Conservation (phyloP, 208 protist genomes). For the Trypanosoma boissoni region DNA sequence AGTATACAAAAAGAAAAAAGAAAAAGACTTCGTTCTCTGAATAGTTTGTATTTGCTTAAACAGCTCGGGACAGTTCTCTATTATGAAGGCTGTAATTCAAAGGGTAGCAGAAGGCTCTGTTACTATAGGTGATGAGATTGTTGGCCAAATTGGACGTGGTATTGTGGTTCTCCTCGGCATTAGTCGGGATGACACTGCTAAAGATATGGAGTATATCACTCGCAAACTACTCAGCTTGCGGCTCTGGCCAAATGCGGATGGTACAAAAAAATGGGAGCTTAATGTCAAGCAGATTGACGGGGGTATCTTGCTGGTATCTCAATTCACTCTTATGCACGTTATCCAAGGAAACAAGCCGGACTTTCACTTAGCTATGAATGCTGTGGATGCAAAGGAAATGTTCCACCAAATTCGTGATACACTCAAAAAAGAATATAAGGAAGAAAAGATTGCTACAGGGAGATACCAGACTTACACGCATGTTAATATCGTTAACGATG, state of each 20-base stretch:
- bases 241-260: slow-evolving; percentile 65
- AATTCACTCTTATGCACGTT: slow-evolving; percentile 90
- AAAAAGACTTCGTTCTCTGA: background rate
- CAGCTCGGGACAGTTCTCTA: background rate
- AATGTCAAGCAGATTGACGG: slow-evolving; percentile 85
- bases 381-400: slow-evolving; percentile 60
- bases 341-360: slow-evolving; percentile 91
- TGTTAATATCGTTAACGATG: slow-evolving; percentile 80
- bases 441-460: slow-evolving; percentile 72
- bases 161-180: slow-evolving; percentile 87
- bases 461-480: slow-evolving; percentile 89
- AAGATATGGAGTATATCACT: slow-evolving; percentile 78
- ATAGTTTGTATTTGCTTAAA: background rate
- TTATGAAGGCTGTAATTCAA: slow-evolving; percentile 88
- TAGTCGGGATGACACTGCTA: slow-evolving; percentile 52
- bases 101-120: slow-evolving; percentile 68
- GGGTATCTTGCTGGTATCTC: slow-evolving; percentile 82
- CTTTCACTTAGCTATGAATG: slow-evolving; percentile 89
- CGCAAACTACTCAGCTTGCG: slow-evolving; percentile 74
- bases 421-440: slow-evolving; percentile 43
- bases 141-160: slow-evolving; percentile 73
- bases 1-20: too few species aligned
- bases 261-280: slow-evolving; percentile 65
- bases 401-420: slow-evolving; percentile 76
- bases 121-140: slow-evolving; percentile 57